Evolutionary conservation across 768 basidiomycete species (phyloP).

Genomic region (Cyathus striatus): DNA sequence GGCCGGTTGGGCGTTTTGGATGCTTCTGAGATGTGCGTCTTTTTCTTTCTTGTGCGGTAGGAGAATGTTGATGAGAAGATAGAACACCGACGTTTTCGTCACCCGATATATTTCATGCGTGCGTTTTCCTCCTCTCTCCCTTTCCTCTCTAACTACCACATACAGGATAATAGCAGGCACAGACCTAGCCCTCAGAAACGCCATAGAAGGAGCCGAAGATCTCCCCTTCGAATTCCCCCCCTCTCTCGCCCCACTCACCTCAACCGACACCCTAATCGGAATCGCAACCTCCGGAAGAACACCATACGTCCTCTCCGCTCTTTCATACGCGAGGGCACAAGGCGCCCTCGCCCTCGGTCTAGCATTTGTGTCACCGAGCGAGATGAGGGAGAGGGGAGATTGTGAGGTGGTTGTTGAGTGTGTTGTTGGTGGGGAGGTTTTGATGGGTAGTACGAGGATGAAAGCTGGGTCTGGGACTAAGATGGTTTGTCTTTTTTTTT

Average conservation of each 20-base stretch:
- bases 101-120: slow-evolving; percentile 17
- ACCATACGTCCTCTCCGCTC: slow-evolving; percentile 27
- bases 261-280: slow-evolving; percentile 24
- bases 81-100: slow-evolving; percentile 23
- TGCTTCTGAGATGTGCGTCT: slow-evolving; percentile 20
- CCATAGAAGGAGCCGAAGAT: slow-evolving; percentile 27
- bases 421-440: slow-evolving; percentile 23
- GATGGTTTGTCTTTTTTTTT: slow-evolving; percentile 15
- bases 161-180: slow-evolving; percentile 20
- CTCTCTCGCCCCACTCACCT: slow-evolving; percentile 13
- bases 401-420: slow-evolving; percentile 22
- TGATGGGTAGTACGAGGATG: slow-evolving; percentile 28
- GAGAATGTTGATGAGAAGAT: not conserved
- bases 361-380: slow-evolving; percentile 19
- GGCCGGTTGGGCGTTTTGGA: slow-evolving; percentile 28
- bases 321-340: slow-evolving; percentile 14
- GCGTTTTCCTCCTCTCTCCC: slow-evolving; percentile 1
- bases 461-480: slow-evolving; percentile 33
- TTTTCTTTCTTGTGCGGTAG: not conserved
- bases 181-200: slow-evolving; percentile 20
- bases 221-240: slow-evolving; percentile 16
- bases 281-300: slow-evolving; percentile 29
- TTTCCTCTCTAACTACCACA: not conserved
- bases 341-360: slow-evolving; percentile 23
- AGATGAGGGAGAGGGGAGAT: slow-evolving; percentile 15